Evolutionary conservation across 176 grass and related monocot genomes (phyloP).

Genomic region (Eragrostis nindensis): DNA sequence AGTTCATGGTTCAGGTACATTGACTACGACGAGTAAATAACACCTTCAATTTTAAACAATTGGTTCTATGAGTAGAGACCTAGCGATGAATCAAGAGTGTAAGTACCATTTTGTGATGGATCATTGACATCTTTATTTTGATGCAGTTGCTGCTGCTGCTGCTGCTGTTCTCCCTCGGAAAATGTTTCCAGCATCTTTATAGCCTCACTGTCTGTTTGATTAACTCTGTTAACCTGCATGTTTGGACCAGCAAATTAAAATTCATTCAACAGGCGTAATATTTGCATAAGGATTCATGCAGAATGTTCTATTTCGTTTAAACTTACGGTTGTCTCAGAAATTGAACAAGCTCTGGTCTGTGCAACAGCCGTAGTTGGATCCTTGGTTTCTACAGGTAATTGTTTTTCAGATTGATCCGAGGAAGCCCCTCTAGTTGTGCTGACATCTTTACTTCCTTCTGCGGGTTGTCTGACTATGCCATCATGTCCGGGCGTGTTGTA

Average conservation of each 20-base stretch:
- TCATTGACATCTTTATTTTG: constrained; percentile 25
- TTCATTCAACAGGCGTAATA: constrained; percentile 3
- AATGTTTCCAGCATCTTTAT: constrained; percentile 20
- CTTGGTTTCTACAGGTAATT: constrained; percentile 22
- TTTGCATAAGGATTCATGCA: constrained; percentile 6
- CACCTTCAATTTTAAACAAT: neutral
- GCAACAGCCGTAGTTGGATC: constrained; percentile 1
- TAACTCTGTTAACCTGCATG: constrained; percentile 31
- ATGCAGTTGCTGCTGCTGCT: constrained; percentile 20
- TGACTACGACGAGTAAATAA: neutral
- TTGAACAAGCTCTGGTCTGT: neutral
- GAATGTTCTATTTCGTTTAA: constrained; percentile 3
- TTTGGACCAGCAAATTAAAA: neutral
- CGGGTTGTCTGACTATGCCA: neutral
- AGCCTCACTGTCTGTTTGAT: constrained; percentile 11
- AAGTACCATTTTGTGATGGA: constrained; percentile 47
- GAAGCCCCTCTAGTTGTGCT: neutral
- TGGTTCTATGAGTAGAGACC: constrained; percentile 4
- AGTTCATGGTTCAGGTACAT: neutral
- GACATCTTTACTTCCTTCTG: neutral
- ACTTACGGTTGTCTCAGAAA: constrained; percentile 48
- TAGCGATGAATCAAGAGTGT: constrained; percentile 14
- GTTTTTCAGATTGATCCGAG: constrained; percentile 17
- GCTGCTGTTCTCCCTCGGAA: neutral
- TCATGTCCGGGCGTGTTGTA: neutral